These are phyloP conservation scores for Reticulascus tulasneorum DNA, from an alignment of 2,329 filamentous ascomycete species.

Conservation along the genomic window DNA sequence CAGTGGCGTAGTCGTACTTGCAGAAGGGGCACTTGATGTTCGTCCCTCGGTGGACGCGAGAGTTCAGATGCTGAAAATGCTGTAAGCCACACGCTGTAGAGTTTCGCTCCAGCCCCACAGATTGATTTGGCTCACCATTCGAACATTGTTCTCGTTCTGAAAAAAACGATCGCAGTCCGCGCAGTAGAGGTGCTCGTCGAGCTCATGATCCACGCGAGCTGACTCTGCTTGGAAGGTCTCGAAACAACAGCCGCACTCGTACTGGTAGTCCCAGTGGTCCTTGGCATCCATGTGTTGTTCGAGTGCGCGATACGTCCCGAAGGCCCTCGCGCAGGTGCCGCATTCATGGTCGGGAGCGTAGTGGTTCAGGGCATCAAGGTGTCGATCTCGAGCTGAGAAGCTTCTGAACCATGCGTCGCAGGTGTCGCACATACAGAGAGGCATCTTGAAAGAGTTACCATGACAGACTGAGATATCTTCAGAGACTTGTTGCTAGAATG, in stretches of 20 bases:
- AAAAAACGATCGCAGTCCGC: slow-evolving; percentile 2
- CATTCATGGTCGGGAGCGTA: slow-evolving; percentile 10
- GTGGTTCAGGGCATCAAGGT: slow-evolving; percentile 5
- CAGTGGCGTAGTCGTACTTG: slow-evolving; percentile 36
- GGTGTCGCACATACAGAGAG: too few relatives aligned
- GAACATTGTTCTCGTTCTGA: background rate
- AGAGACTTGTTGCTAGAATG: too few relatives aligned
- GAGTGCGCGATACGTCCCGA: slow-evolving; percentile 18
- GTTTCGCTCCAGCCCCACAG: too few relatives aligned
- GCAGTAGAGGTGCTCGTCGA: slow-evolving; percentile 3
- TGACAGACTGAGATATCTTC: too few relatives aligned
- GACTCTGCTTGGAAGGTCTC: slow-evolving; percentile 17
- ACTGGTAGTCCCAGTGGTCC: slow-evolving; percentile 18
- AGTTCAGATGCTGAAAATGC: slow-evolving; percentile 49
- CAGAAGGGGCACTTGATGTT: slow-evolving; percentile 54
- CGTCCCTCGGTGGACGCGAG: slow-evolving; percentile 41
- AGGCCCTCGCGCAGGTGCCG: slow-evolving; percentile 21
- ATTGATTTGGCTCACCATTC: background rate
- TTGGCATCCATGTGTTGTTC: slow-evolving; percentile 23
- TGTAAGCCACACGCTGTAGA: too few relatives aligned
- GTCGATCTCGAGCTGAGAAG: slow-evolving; percentile 12
- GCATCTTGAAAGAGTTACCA: too few relatives aligned
- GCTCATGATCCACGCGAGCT: slow-evolving; percentile 10
- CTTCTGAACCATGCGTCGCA: too few relatives aligned
- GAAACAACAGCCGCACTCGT: slow-evolving; percentile 25